Percentiles rank a stretch among this genome's conserved stretches.
phyloP scores from a whole-genome alignment of 1,284 basidiomycete species.

The Pisolithus thermaeus region DNA sequence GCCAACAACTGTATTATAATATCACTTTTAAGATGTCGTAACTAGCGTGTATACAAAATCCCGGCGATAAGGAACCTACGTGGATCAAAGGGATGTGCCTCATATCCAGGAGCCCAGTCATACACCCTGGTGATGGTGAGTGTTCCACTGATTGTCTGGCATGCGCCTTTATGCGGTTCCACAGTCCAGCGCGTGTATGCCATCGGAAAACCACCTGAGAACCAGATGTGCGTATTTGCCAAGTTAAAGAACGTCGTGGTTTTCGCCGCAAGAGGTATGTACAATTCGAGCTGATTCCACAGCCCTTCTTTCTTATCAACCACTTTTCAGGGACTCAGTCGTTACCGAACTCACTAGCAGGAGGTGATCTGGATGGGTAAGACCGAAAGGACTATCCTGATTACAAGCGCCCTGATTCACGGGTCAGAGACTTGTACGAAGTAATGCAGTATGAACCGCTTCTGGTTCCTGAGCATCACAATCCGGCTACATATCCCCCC shows the following conservation, averaged over 20 bases:
- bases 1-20: constrained; percentile 3
- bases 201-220: constrained; percentile 61
- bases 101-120: constrained; percentile 63
- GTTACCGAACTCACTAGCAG: constrained; percentile 61
- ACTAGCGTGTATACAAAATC: constrained; percentile 51
- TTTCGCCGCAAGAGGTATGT: constrained; percentile 58
- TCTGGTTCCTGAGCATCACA: constrained; percentile 42
- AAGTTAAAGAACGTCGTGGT: constrained; percentile 69
- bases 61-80: constrained; percentile 38
- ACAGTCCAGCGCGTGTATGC: constrained; percentile 66
- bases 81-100: constrained; percentile 53
- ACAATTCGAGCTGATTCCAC: background rate
- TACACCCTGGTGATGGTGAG: constrained; percentile 68
- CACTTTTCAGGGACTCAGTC: constrained; percentile 47
- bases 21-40: constrained; percentile 26
- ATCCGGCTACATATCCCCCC: constrained; percentile 50
- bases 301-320: background rate
- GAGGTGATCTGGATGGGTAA: constrained; percentile 73
- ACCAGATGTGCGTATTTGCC: constrained; percentile 51
- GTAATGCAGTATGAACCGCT: constrained; percentile 48
- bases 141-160: background rate
- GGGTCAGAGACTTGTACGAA: constrained; percentile 47
- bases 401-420: constrained; percentile 3
- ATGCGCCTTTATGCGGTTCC: constrained; percentile 4
- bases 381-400: constrained; percentile 15